A percentile compares a stretch with the other conserved stretches of the same genome.
These are phyloP conservation scores for Beauveria brongniartii DNA, from an alignment of 2,329 filamentous ascomycete genomes.

Conservation along the genomic window DNA sequence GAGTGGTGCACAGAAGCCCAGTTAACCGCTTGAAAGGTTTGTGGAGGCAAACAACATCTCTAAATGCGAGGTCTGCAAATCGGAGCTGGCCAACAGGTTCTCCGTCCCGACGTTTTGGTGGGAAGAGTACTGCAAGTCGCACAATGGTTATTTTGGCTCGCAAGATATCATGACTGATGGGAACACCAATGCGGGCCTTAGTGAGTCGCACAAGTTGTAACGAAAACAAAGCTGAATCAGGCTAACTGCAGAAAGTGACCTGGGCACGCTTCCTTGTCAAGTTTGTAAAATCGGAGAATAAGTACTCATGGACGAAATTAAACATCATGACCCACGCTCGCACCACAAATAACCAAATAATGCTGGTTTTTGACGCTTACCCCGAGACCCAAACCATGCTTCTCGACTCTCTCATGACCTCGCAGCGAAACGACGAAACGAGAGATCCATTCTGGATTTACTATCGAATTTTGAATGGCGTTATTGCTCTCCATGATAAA, in stretches of 20 bases:
- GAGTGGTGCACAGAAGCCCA: too few relatives aligned
- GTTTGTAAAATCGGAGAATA: slow-evolving; percentile 12
- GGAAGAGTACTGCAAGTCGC: background rate
- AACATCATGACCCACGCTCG: slow-evolving; percentile 25
- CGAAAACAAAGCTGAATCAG: too few relatives aligned
- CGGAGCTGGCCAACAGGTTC: background rate
- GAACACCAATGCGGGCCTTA: slow-evolving; percentile 11
- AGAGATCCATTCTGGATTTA: slow-evolving; percentile 31
- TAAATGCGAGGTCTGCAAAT: background rate
- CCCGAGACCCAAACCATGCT: slow-evolving; percentile 7
- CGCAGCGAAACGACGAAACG: slow-evolving; percentile 9
- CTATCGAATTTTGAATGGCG: slow-evolving; percentile 20
- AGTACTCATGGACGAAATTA: slow-evolving; percentile 28
- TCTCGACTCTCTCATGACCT: background rate
- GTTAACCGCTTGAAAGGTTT: background rate
- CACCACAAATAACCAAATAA: slow-evolving; percentile 15
- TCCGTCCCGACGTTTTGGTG: slow-evolving; percentile 10
- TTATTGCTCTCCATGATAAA: slow-evolving; percentile 24
- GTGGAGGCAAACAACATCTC: background rate
- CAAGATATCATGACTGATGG: slow-evolving; percentile 12
- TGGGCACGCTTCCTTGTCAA: slow-evolving; percentile 28
- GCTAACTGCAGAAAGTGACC: slow-evolving; percentile 18
- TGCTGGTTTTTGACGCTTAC: slow-evolving; percentile 25
- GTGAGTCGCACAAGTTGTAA: slow-evolving; percentile 12
- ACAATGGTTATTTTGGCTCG: slow-evolving; percentile 14